phyloP scores from a whole-genome alignment of 805 yeast genomes.

The Barnettozyma californica region DNA sequence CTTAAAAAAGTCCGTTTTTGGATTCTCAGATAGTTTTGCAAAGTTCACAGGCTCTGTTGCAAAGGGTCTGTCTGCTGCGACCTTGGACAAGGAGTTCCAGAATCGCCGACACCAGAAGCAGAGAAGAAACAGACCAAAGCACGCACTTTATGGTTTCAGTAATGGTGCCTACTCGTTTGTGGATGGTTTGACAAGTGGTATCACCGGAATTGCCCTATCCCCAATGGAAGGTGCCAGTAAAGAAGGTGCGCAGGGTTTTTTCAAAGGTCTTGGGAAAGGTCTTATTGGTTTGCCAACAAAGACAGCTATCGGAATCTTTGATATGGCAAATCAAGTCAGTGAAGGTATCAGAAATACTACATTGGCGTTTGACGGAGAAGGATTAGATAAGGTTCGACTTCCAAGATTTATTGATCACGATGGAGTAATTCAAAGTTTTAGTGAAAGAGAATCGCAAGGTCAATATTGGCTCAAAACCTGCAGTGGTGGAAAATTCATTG shows the following conservation, averaged over 20 bases:
- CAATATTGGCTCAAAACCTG: conserved; percentile 85
- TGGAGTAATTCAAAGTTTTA: conserved; percentile 68
- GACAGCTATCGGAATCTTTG: conserved; percentile 92
- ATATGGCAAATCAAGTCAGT: conserved; percentile 85
- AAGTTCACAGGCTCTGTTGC: conserved; percentile 92
- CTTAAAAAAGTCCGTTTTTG: conserved; percentile 90
- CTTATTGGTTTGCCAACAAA: conserved; percentile 94
- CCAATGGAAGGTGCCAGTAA: conserved; percentile 87
- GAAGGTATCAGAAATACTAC: conserved; percentile 94
- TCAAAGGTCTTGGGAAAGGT: conserved; percentile 92
- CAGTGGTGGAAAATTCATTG: conserved; percentile 70
- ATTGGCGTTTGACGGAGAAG: conserved; percentile 77
- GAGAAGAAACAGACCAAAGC: conserved; percentile 74
- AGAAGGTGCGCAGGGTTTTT: conserved; percentile 88
- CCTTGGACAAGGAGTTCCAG: conserved; percentile 82
- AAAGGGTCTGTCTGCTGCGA: conserved; percentile 86
- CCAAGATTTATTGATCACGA: conserved; percentile 74
- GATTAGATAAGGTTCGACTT: conserved; percentile 71
- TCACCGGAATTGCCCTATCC: conserved; percentile 83
- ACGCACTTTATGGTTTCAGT: conserved; percentile 79
- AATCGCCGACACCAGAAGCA: conserved; percentile 70
- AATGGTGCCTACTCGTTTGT: conserved; percentile 86
- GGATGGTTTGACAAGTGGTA: conserved; percentile 82
- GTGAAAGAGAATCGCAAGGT: conserved; percentile 85
- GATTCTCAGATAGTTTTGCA: conserved; percentile 88